These are phyloP conservation scores for Sanghuangporus baumii DNA, from an alignment of 1,284 basidiomycete species.

Conservation along the genomic window DNA sequence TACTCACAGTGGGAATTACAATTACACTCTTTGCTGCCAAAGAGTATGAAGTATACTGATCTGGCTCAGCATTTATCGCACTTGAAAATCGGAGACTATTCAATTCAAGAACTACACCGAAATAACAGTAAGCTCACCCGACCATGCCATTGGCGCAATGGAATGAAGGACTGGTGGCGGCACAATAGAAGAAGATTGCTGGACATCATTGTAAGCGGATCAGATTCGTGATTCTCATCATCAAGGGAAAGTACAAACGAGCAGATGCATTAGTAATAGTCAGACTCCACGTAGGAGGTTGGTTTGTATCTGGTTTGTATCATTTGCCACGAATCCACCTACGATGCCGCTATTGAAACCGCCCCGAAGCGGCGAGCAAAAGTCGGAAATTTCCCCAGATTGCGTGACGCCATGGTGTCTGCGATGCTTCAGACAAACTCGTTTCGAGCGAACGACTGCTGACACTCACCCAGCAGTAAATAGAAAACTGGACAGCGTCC, in stretches of 20 bases:
- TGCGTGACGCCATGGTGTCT: constrained; percentile 14
- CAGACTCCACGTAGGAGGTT: constrained; percentile 10
- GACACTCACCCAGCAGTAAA: neutral
- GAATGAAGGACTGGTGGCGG: constrained; percentile 3
- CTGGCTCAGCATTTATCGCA: constrained; percentile 12
- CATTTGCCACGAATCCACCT: constrained; percentile 1
- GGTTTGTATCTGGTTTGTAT: neutral
- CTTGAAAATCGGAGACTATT: neutral
- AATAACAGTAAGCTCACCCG: neutral
- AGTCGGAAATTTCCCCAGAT: neutral
- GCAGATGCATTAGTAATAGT: constrained; percentile 13
- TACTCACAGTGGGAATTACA: constrained; percentile 2
- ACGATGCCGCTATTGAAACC: constrained; percentile 13
- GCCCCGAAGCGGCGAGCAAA: constrained; percentile 5
- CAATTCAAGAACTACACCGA: neutral
- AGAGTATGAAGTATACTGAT: constrained; percentile 8
- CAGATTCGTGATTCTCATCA: too few relatives aligned
- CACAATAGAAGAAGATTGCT: constrained; percentile 16
- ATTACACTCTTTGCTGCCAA: constrained; percentile 9
- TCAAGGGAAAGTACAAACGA: constrained; percentile 2
- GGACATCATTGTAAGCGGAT: neutral
- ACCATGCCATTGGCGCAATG: constrained; percentile 16
- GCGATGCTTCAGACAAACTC: neutral
- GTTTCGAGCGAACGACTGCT: neutral
- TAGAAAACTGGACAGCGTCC: constrained; percentile 2